These are phyloP conservation scores for Erodium maritimum DNA, from an alignment of 345 rosid genomes.

Conservation along the genomic window DNA sequence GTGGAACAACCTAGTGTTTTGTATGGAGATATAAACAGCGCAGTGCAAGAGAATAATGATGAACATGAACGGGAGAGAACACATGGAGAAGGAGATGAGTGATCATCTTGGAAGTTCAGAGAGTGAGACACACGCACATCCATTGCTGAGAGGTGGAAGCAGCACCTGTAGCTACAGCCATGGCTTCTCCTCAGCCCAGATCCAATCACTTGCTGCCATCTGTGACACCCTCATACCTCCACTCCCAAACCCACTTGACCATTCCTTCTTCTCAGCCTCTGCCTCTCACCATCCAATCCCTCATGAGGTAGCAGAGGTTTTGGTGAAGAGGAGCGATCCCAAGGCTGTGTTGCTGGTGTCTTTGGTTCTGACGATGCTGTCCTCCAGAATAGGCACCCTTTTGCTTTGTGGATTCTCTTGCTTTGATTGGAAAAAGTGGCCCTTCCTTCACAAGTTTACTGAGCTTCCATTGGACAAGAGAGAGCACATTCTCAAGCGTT, in stretches of 20 bases:
- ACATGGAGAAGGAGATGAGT: too few species aligned
- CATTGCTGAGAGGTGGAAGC: slow-evolving; percentile 32
- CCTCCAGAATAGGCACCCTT: slow-evolving; percentile 57
- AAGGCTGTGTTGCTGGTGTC: slow-evolving; percentile 27
- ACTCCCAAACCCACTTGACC: too few species aligned
- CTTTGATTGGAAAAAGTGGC: slow-evolving; percentile 51
- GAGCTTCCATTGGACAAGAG: slow-evolving; percentile 47
- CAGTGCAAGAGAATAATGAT: too few species aligned
- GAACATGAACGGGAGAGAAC: too few species aligned
- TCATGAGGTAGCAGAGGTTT: slow-evolving; percentile 64
- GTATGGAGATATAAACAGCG: too few species aligned
- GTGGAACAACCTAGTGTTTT: too few species aligned
- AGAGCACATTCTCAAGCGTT: slow-evolving; percentile 38
- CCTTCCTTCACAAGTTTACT: slow-evolving; percentile 56
- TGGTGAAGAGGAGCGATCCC: slow-evolving; percentile 29
- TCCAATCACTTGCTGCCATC: slow-evolving; percentile 38
- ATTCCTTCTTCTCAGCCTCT: slow-evolving; percentile 36
- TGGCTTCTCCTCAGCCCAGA: slow-evolving; percentile 50
- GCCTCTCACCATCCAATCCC: slow-evolving; percentile 48
- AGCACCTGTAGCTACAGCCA: slow-evolving; percentile 19
- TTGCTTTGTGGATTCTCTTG: slow-evolving; percentile 55
- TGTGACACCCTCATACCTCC: slow-evolving; percentile 50
- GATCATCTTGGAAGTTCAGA: too few species aligned
- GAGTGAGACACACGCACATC: slow-evolving; percentile 12
- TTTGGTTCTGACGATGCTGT: slow-evolving; percentile 32